Evolutionary conservation across 495 filamentous ascomycete genomes (phyloP), one percentile per base, ranked within the genome.

Genomic region (Staphylotrichum longicolle): DNA sequence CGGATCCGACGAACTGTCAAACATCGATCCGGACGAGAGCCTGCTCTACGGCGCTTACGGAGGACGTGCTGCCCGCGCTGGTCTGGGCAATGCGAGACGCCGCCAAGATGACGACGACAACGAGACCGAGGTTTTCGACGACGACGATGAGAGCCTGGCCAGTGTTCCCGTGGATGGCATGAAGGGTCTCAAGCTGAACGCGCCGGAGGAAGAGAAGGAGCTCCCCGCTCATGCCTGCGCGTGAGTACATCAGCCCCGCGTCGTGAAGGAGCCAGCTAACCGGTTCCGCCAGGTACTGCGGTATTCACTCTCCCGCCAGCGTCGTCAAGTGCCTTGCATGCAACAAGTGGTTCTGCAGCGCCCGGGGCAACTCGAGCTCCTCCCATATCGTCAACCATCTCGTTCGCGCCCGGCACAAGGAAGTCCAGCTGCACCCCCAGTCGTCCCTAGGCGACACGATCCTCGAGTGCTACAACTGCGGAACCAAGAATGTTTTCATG

Each of bases 301-400:
- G 94, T 57, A 99, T 99, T 63, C 94, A 99, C 74, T 95, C 94
- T 62, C 85, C 93, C 10, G 87, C 88, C 70, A 93, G 91, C 64
- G 95, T 98, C 56, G 94, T 98, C 57, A 97, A 96, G 75, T 99
- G 94, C 71, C 82, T 99, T 55, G 82, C 88, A 53, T 99, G 94
- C 76, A 91, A 83, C 78, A 99, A 99, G 70, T 99, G 94, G 94
- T 99, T 99, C 73, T 99, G 94, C 78, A 98, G 94, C 72, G 92
- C 94, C 53, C 89, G 93, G 72, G 93, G 94, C 57, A 99, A 97
- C 73, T 91, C 92, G 41, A 95, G 89, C 44, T 96, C 93, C 15
- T 96, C 94, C 6, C 94, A 99, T 68, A 97, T 99, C 64, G 89
- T 99, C 77, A 98, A 98, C 72, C 94, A 99, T 70, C 86, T 99